Conservation (phyloP, 441 rosid genomes). For the Populus hybrid region DNA sequence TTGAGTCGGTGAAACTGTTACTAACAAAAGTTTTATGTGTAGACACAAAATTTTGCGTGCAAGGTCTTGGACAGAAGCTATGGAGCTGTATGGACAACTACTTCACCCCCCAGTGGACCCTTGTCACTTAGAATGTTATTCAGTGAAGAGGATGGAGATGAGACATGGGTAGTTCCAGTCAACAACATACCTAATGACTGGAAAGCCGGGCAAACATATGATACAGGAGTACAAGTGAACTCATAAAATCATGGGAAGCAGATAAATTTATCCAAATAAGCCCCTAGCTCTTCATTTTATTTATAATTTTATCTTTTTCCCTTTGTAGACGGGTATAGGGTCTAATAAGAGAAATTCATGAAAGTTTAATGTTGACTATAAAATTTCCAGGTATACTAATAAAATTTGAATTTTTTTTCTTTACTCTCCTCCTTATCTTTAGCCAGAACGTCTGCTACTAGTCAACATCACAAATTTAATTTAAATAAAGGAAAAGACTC, state of each 20-base stretch:
- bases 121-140: slow-evolving; percentile 61
- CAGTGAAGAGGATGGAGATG: slow-evolving; percentile 53
- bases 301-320: slow-evolving; percentile 6
- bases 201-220: slow-evolving; percentile 60
- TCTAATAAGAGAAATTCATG: slow-evolving; percentile 9
- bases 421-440: background rate
- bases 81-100: slow-evolving; percentile 67
- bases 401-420: background rate
- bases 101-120: slow-evolving; percentile 54
- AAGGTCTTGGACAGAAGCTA: slow-evolving; percentile 61
- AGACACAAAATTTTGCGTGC: slow-evolving; percentile 53
- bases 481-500: background rate
- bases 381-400: slow-evolving; percentile 1
- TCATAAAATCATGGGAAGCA: slow-evolving; percentile 10
- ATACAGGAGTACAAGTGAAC: slow-evolving; percentile 57
- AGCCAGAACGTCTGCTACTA: background rate
- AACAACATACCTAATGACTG: slow-evolving; percentile 56
- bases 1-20: slow-evolving; percentile 1
- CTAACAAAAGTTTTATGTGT: slow-evolving; percentile 11
- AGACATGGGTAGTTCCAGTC: slow-evolving; percentile 57
- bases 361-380: slow-evolving; percentile 16
- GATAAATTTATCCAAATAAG: slow-evolving; percentile 13
- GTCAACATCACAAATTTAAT: slow-evolving; percentile 7
- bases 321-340: background rate
- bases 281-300: slow-evolving; percentile 6